Conservation (phyloP, 768 basidiomycete species). For the Mycena vulgaris region DNA sequence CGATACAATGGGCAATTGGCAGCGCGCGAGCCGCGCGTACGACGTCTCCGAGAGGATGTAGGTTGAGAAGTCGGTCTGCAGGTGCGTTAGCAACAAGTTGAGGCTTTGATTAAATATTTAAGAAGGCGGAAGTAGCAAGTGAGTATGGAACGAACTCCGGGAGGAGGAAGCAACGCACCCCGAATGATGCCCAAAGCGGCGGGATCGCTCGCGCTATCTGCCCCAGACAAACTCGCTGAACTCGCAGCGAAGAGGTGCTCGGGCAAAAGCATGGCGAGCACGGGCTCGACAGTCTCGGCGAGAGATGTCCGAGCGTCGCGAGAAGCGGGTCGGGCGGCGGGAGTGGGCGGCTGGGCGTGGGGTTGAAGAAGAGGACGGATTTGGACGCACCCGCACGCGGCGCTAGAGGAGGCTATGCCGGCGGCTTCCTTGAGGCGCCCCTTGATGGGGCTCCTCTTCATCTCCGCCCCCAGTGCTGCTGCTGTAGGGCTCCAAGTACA, state of each 20-base stretch:
- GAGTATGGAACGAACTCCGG: not conserved
- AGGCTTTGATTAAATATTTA: too few species aligned
- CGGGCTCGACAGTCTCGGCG: constrained; percentile 94
- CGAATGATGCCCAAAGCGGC: constrained; percentile 94
- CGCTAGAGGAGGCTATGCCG: not conserved
- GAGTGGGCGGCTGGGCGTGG: constrained; percentile 52
- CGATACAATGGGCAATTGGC: too few species aligned
- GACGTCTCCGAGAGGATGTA: constrained; percentile 89
- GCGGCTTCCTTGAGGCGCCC: constrained; percentile 26
- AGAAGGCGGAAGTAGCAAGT: too few species aligned
- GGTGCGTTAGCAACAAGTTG: too few species aligned
- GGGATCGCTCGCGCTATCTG: constrained; percentile 91
- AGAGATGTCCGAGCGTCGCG: constrained; percentile 97
- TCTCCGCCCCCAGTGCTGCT: constrained; percentile 90
- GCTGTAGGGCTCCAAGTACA: constrained; percentile 85
- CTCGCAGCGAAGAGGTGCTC: constrained; percentile 95
- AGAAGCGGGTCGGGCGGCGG: constrained; percentile 96
- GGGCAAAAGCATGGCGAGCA: constrained; percentile 94
- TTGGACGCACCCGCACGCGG: not conserved
- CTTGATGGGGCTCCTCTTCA: constrained; percentile 95
- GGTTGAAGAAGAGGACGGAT: too few species aligned
- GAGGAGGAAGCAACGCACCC: constrained; percentile 61
- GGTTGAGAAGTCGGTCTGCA: constrained; percentile 93
- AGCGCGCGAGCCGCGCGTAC: constrained; percentile 91
- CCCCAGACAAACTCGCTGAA: constrained; percentile 82